Evolutionary conservation across 306 rosid genomes (phyloP), one percentile per base, ranked within the genome.

Genomic region (Quercus suber): DNA sequence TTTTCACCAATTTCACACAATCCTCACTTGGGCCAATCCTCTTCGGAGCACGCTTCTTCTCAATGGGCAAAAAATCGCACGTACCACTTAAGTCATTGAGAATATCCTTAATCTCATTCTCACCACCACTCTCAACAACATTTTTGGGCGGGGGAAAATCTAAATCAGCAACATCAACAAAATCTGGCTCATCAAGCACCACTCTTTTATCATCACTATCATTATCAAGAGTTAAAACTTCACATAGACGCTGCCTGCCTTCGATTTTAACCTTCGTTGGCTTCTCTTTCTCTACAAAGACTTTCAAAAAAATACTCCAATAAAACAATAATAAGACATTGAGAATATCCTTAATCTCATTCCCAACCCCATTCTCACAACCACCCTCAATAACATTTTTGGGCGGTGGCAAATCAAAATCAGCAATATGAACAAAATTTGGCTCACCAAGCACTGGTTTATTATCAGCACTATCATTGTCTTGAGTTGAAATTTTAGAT

Each of bases 221-320:
- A 17, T 73, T 78, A 2, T 79, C 89, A 19, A 71, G 51, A 21
- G 82, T 41, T 23, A 88, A 86, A 72, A 85, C 81, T 80, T 92
- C 91, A 83, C 97, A 94, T 9, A 92, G 91, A 51, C 97, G 96
- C 53, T 94, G 95, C 3, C 90, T 85, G 25, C 98, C 98, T 75
- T 79, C 82, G 53, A 91, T 82, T 75, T 86, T 90, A 78, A 91
- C 89, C 90, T 90, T 94, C 4, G 25, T 67, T 55, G 80, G 84
- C 81, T 83, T 84, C 45, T 73, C 86, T 61, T 81, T 86, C 56
- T 55, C 92, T 89, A 73, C 53, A 61, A 83, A 80, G 25, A 57
- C 61, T 28, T 70, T 7, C 21, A 78, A 4, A 55, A 57, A 20
- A 10, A 23, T 15, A 13, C 18, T 11, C 20, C 45, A 37, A 37